Evolutionary conservation across 2,329 filamentous ascomycete genomes (phyloP).

Genomic region (Aspergillus ruber): DNA sequence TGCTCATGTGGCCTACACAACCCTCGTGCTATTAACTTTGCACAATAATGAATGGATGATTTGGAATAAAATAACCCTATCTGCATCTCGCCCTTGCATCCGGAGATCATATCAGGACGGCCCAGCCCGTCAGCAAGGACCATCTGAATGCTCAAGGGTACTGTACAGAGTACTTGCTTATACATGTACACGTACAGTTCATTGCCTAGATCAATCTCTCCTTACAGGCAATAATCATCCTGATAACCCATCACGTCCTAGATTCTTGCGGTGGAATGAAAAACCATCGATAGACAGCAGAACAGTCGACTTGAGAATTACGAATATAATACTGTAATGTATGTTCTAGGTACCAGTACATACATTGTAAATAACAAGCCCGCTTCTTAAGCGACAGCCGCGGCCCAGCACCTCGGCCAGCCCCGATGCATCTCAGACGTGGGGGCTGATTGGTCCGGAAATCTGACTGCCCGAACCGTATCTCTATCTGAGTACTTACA

Average conservation of each 20-base stretch:
- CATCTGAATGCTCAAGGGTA: background rate
- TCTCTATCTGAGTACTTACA: slow-evolving; percentile 12
- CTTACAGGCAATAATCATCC: too few species aligned
- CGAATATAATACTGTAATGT: background rate
- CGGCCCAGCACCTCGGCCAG: background rate
- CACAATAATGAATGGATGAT: background rate
- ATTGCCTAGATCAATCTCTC: background rate
- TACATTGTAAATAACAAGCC: slow-evolving; percentile 13
- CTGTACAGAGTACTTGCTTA: background rate
- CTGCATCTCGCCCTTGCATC: slow-evolving; percentile 7
- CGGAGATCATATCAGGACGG: slow-evolving; percentile 5
- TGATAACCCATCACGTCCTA: too few species aligned
- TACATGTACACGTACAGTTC: background rate
- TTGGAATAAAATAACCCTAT: background rate
- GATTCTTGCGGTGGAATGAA: background rate
- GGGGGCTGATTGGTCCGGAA: background rate
- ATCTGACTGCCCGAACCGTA: slow-evolving; percentile 25
- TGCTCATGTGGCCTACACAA: too few species aligned
- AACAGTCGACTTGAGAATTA: background rate
- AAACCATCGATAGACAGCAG: background rate
- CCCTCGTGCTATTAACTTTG: too few species aligned
- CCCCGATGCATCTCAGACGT: background rate
- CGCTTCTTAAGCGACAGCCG: slow-evolving; percentile 2
- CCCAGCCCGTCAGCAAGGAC: slow-evolving; percentile 12
- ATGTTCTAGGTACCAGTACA: background rate